Evolutionary conservation across 257 asterid species (phyloP).

Genomic region (Galeopsis tetrahit): DNA sequence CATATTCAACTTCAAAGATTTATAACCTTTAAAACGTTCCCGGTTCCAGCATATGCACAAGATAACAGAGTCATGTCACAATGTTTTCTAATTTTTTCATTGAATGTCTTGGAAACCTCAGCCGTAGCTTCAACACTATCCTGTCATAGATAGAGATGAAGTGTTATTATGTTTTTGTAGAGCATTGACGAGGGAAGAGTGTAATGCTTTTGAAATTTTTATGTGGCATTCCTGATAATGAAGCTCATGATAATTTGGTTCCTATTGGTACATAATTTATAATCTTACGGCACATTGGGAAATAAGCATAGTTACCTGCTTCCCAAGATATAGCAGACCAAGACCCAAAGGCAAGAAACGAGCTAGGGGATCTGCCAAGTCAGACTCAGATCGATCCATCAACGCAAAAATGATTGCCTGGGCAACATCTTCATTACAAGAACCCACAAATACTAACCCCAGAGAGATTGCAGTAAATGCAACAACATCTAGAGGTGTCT

Average conservation of each 20-base stretch:
- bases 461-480: constrained; percentile 89
- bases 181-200: constrained; percentile 17
- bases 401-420: constrained; percentile 83
- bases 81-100: constrained; percentile 76
- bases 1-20: constrained; percentile 4
- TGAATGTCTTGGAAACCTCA: constrained; percentile 85
- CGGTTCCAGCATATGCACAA: constrained; percentile 98
- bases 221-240: constrained; percentile 3
- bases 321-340: constrained; percentile 93
- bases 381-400: constrained; percentile 91
- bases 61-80: constrained; percentile 90
- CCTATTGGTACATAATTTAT: background rate
- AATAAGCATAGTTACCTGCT: constrained; percentile 66
- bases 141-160: constrained; percentile 43
- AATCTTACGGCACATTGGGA: background rate
- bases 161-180: constrained; percentile 22
- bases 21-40: constrained; percentile 89
- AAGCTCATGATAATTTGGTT: constrained; percentile 2
- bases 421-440: constrained; percentile 92
- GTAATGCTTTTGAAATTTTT: constrained; percentile 27
- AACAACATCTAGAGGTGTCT: constrained; percentile 81
- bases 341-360: constrained; percentile 93
- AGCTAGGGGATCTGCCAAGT: constrained; percentile 81
- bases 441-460: constrained; percentile 88
- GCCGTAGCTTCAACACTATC: constrained; percentile 91